These are phyloP conservation scores for Arachis hypogaea DNA, from an alignment of 306 rosid species.

Conservation along the genomic window DNA sequence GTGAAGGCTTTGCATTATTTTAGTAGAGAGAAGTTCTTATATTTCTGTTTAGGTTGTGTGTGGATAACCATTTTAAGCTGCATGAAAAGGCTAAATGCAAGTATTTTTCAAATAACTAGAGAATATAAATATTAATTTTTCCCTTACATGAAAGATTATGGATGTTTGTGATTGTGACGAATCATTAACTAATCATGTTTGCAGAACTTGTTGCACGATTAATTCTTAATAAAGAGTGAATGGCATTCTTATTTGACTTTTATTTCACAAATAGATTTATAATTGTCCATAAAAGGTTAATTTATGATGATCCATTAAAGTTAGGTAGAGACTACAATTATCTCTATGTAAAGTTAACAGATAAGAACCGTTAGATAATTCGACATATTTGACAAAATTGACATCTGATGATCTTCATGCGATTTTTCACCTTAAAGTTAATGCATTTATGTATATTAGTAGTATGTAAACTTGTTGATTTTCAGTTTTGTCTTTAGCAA, in stretches of 20 bases:
- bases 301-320: constrained; percentile 19
- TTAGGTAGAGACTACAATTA: too few relatives aligned
- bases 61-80: neutral
- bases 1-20: constrained; percentile 16
- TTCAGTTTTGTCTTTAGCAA: neutral
- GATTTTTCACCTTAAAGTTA: neutral
- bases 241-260: neutral
- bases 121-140: neutral
- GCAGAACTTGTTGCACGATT: neutral
- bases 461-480: neutral
- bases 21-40: neutral
- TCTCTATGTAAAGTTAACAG: too few relatives aligned
- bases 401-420: too few relatives aligned
- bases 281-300: constrained; percentile 8
- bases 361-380: too few relatives aligned
- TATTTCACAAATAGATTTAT: neutral
- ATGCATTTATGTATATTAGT: constrained; percentile 14
- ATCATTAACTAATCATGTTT: neutral
- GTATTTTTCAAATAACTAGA: constrained; percentile 1
- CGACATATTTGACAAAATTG: too few relatives aligned
- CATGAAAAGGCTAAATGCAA: constrained; percentile 3
- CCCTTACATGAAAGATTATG: neutral
- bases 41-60: neutral
- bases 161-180: constrained; percentile 14
- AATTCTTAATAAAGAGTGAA: neutral